Evolutionary conservation across 2,329 filamentous ascomycete species (phyloP), one percentile per base, ranked within the genome.

Genomic region (Myriosclerotinia scirpicola): DNA sequence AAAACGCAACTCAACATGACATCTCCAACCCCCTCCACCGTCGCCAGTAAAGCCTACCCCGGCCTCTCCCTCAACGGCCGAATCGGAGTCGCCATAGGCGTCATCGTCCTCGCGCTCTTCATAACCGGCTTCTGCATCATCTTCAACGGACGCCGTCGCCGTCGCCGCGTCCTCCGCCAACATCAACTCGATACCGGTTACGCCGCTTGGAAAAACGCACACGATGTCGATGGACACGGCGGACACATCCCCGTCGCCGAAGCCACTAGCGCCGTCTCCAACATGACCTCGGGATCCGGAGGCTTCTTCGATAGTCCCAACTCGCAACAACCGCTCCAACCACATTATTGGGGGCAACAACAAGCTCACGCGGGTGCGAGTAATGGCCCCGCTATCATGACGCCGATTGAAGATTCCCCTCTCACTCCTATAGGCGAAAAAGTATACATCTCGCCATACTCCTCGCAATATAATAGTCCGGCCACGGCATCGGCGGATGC

Each of bases 401-500:
- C 63, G 9, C 40, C 63, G 0, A 40, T 65, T 17, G 66, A 46
- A 67, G 64, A 63, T 20, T 71, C 68, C 53, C 74, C 74, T 1
- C 67, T 69, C 2, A 72, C 70, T 81, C 36, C 85, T 81, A 67
- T 68, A 14, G 69, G 68, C 5, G 74, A 75, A 61, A 73, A 74
- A 30, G 80, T 79, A 8, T 85, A 87, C 76, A 82, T 86, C 69
- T 87, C 84, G 4, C 86, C 86, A 0, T 88, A 88, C 73, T 81
- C 79, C 26, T 86, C 84, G 52, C 83, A 86, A 67, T 87, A 82
- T 76, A 85, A 79, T 75, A 87, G 84, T 71, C 86, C 86, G 0
- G 79, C 85, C 6, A 70, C 65, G 3, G 73, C 72, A 20, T 65
- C 53, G 8, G 67, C 71, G 55, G 59, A 67, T 54, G 64, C 63